Base-by-base conservation (phyloP, 345 rosid species). In the Salix udensis region DNA sequence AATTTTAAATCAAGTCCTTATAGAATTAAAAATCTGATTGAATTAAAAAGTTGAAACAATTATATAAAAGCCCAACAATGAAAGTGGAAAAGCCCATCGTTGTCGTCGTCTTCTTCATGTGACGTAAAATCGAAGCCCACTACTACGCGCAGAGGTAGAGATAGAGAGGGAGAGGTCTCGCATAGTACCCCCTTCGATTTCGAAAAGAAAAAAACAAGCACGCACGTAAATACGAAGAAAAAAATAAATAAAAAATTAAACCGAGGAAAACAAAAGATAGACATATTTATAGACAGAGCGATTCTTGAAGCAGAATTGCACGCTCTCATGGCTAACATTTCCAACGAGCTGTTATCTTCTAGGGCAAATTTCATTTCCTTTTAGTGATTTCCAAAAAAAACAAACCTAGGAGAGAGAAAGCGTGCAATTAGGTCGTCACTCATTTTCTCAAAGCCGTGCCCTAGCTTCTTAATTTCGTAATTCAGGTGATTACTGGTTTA, bases 401-500 rank as follows among this genome's bases (percentile, higher is more conserved):
- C 65, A 24, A 24, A 24, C 70, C 77, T 68, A 61, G 70, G 77
- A 79, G 82, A 79, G 82, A 79, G 77, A 55, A 55, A 79, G 26
- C 11, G 64, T 44, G n/a, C 67, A 30, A 31, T 19, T 65, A 37
- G 50, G 31, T 9, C 30, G 62, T 55, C 23, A 12, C 26, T 37
- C 14, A 28, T 68, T 58, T 62, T 19, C 70, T 48, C 37, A 30
- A 24, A 37, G 61, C 55, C n/a, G 58, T 68, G 69, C 73, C 82
- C 74, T 46, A 74, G 77, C 70, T 68, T 9, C 74, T 62, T 67
- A 68, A 44, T 68, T 60, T 73, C 48, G 34, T 46, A 68, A 79
- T 55, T 74, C 81, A 79, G 81, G 77, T 79, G 77, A 73, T 73
- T 78, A 28, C n/a, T 67, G n/a, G 31, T 48, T 40, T n/a, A 23